Evolutionary conservation across 1,139 yeast species (phyloP).

Genomic region (Debaryomyces nepalensis): DNA sequence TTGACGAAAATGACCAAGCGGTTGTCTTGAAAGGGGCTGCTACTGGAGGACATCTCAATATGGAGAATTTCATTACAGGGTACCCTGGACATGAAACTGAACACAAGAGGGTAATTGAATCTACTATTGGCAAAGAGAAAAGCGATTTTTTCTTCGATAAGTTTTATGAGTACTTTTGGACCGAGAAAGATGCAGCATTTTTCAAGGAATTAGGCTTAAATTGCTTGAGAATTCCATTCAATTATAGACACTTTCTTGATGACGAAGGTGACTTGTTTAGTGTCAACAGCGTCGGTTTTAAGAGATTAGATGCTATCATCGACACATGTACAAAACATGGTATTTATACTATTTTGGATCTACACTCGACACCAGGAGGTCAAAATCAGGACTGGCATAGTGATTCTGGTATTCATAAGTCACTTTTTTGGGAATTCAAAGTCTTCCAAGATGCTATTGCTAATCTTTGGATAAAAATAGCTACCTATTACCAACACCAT

Average conservation of each 20-base stretch:
- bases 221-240: constrained; percentile 51
- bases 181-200: constrained; percentile 47
- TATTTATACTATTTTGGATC: constrained; percentile 49
- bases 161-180: constrained; percentile 54
- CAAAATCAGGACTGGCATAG: constrained; percentile 56
- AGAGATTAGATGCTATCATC: constrained; percentile 42
- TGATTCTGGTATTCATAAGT: constrained; percentile 47
- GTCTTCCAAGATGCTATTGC: constrained; percentile 47
- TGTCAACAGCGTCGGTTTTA: constrained; percentile 45
- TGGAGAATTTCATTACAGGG: constrained; percentile 57
- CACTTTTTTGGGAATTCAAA: constrained; percentile 51
- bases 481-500: constrained; percentile 45
- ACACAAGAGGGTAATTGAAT: constrained; percentile 40
- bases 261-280: constrained; percentile 44
- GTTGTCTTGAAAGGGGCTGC: constrained; percentile 47
- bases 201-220: constrained; percentile 45
- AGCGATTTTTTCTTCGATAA: constrained; percentile 49
- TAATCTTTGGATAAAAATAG: constrained; percentile 46
- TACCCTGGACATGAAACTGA: constrained; percentile 55
- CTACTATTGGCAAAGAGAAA: constrained; percentile 46
- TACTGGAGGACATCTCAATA: constrained; percentile 51
- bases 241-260: constrained; percentile 49
- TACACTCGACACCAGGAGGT: constrained; percentile 53
- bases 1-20: constrained; percentile 36
- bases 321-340: constrained; percentile 43